Conservation (phyloP, 176 grass and related monocot genomes). For the Oryza meridionalis region DNA sequence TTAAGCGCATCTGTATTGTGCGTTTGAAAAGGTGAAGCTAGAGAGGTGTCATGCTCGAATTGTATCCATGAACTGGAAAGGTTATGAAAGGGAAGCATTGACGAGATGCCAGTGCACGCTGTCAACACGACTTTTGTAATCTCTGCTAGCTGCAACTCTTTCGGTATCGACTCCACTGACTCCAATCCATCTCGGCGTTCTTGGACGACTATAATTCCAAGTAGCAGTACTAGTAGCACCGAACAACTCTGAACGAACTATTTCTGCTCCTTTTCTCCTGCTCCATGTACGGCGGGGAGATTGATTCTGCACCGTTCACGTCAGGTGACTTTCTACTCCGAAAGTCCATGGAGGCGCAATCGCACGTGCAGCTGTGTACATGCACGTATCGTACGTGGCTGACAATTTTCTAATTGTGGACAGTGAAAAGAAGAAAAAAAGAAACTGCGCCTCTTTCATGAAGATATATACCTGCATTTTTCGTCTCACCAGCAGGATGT, state of each 20-base stretch:
- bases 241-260: background rate
- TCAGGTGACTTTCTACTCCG: background rate
- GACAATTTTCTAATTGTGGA: background rate
- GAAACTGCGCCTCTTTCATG: background rate
- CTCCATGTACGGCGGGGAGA: slow-evolving; percentile 22
- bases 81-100: background rate
- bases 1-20: background rate
- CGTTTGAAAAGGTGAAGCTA: background rate
- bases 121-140: background rate
- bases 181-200: slow-evolving; percentile 1
- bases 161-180: slow-evolving; percentile 41
- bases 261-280: slow-evolving; percentile 10
- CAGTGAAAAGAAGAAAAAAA: background rate
- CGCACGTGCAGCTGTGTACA: slow-evolving; percentile 6
- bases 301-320: background rate
- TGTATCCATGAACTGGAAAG: background rate
- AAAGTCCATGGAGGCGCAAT: background rate
- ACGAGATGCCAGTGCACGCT: background rate
- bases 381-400: background rate
- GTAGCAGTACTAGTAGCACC: background rate
- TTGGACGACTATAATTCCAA: background rate
- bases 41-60: background rate
- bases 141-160: slow-evolving; percentile 14
- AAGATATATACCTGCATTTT: background rate
- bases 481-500: background rate